Conservation (phyloP, 2,329 filamentous ascomycete genomes). For the Diaporthe sp. region DNA sequence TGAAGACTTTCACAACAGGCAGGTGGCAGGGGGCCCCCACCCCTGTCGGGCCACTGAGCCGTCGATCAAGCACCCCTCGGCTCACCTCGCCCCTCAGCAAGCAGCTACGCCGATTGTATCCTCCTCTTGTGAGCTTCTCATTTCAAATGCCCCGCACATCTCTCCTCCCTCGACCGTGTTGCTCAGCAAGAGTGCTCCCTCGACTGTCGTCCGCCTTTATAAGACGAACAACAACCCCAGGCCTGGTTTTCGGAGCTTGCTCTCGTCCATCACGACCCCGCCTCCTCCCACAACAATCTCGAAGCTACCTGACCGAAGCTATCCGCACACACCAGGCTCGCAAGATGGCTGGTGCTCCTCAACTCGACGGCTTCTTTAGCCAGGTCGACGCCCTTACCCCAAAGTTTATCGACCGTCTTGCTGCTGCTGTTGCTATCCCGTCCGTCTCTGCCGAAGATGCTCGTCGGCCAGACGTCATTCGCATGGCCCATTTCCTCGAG, state of each 20-base stretch:
- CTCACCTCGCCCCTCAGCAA: constrained; percentile 17
- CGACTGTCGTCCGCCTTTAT: constrained; percentile 10
- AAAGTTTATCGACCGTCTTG: constrained; percentile 88
- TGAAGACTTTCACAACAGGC: background rate
- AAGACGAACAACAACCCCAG: constrained; percentile 1
- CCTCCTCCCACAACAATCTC: constrained; percentile 34
- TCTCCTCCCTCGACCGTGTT: constrained; percentile 44
- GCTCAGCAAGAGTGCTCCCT: constrained; percentile 23
- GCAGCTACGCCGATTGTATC: constrained; percentile 26
- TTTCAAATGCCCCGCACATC: constrained; percentile 58
- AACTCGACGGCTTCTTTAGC: constrained; percentile 92
- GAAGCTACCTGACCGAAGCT: constrained; percentile 63
- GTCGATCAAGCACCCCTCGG: constrained; percentile 24
- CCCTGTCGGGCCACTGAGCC: background rate
- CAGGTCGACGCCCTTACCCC: constrained; percentile 85
- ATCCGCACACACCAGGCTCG: constrained; percentile 69
- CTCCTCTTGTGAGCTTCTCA: constrained; percentile 21
- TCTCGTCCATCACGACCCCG: constrained; percentile 9
- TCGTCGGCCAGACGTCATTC: constrained; percentile 89
- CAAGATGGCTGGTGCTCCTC: constrained; percentile 79
- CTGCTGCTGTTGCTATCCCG: constrained; percentile 94
- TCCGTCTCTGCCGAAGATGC: constrained; percentile 94
- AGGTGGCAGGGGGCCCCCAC: background rate
- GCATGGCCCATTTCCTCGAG: constrained; percentile 94
- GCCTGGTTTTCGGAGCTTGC: background rate